These are phyloP conservation scores for Fusarium sublunatum DNA, from an alignment of 2,329 filamentous ascomycete species.

Conservation along the genomic window DNA sequence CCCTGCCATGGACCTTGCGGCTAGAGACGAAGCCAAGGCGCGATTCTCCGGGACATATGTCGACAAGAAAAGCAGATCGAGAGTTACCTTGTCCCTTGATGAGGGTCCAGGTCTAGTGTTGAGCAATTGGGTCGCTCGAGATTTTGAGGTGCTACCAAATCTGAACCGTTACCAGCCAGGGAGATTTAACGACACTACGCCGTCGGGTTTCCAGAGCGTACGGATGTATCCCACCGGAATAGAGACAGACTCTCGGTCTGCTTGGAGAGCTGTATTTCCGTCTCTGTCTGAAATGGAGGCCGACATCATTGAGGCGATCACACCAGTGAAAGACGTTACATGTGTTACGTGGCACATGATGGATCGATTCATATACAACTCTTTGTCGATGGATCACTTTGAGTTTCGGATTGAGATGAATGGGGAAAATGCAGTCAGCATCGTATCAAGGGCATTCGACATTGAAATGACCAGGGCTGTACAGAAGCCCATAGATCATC, in stretches of 20 bases:
- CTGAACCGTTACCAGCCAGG: constrained; percentile 8
- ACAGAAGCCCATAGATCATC: neutral
- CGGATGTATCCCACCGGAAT: neutral
- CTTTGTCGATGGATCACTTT: constrained; percentile 10
- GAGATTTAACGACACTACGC: neutral
- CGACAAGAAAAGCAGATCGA: neutral
- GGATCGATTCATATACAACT: constrained; percentile 12
- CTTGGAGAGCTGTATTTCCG: constrained; percentile 12
- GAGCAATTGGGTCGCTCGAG: constrained; percentile 2
- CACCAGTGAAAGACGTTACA: neutral
- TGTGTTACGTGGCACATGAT: constrained; percentile 14
- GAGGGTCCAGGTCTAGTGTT: neutral
- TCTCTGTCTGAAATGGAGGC: neutral
- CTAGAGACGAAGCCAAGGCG: constrained; percentile 2
- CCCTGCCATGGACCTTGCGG: constrained; percentile 2
- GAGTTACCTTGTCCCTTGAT: neutral
- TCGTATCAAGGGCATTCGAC: constrained; percentile 9
- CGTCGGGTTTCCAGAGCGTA: neutral
- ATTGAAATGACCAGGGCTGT: neutral
- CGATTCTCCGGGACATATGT: neutral
- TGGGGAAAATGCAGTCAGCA: neutral
- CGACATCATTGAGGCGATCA: neutral
- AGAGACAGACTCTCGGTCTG: neutral
- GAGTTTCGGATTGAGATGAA: neutral
- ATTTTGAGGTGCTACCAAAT: constrained; percentile 2